phyloP scores from a whole-genome alignment of 2,329 filamentous ascomycete genomes.

The Thelonectria discophora region DNA sequence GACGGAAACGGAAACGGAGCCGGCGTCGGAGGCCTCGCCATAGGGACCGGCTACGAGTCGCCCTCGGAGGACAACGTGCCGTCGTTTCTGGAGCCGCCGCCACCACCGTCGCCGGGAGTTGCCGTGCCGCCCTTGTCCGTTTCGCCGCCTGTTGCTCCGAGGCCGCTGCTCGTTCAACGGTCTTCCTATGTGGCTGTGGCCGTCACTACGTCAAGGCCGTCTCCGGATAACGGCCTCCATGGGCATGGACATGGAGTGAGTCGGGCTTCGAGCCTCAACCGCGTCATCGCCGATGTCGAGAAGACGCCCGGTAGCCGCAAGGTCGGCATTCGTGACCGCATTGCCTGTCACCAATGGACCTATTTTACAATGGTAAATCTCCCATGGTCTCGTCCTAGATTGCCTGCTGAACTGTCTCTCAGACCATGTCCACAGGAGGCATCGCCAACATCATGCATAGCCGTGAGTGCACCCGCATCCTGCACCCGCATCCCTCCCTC shows the following conservation, averaged over 20 bases:
- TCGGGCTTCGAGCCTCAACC: slow-evolving; percentile 42
- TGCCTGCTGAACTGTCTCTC: neutral
- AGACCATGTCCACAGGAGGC: slow-evolving; percentile 63
- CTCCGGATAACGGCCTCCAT: slow-evolving; percentile 12
- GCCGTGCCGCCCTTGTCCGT: neutral
- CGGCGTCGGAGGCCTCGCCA: slow-evolving; percentile 19
- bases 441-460: slow-evolving; percentile 63
- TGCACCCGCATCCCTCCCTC: no score
- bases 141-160: slow-evolving; percentile 11
- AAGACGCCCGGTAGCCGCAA: slow-evolving; percentile 39
- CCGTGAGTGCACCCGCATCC: slow-evolving; percentile 16
- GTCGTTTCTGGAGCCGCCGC: slow-evolving; percentile 40
- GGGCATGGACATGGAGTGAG: slow-evolving; percentile 23
- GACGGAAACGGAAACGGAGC: neutral
- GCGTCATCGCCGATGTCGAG: slow-evolving; percentile 47
- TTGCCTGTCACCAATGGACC: slow-evolving; percentile 71
- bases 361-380: slow-evolving; percentile 70
- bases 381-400: neutral
- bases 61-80: slow-evolving; percentile 48
- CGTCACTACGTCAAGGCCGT: slow-evolving; percentile 19
- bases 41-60: slow-evolving; percentile 48
- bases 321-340: slow-evolving; percentile 59
- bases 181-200: slow-evolving; percentile 31
- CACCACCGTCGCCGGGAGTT: slow-evolving; percentile 10
- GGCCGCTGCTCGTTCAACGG: slow-evolving; percentile 31